A percentile compares a stretch with the other conserved stretches of the same genome.
Evolutionary conservation across 2,329 filamentous ascomycete genomes (phyloP).

Genomic region (Fusarium sp.): DNA sequence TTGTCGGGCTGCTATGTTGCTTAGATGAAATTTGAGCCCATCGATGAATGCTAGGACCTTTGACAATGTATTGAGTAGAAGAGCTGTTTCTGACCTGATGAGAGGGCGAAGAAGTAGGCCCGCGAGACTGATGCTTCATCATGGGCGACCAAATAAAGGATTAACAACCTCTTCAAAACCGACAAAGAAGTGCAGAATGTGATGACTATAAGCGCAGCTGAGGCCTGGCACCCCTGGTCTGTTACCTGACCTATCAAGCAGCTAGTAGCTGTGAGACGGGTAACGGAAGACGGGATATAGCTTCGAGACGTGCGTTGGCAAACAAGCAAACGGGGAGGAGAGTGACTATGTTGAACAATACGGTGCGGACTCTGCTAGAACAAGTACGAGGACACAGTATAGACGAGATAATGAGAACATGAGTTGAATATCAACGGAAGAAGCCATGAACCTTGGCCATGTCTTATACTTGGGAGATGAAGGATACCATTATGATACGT

Average conservation of each 20-base stretch:
- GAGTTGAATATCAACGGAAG: neutral
- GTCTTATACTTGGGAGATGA: conserved; percentile 8
- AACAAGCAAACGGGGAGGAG: conserved; percentile 29
- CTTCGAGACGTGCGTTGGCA: conserved; percentile 34
- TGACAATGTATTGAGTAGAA: conserved; percentile 7
- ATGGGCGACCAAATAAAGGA: neutral
- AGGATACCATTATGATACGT: conserved; percentile 12
- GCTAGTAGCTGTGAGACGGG: conserved; percentile 33
- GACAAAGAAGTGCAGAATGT: conserved; percentile 4
- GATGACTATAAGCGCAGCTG: conserved; percentile 13
- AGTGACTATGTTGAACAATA: conserved; percentile 9
- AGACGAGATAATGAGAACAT: neutral
- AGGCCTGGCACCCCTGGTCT: neutral
- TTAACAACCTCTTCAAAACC: neutral
- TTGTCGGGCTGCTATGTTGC: neutral
- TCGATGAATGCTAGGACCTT: conserved; percentile 7
- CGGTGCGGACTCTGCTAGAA: neutral
- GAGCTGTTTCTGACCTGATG: conserved; percentile 7
- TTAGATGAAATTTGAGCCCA: neutral
- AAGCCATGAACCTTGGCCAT: neutral
- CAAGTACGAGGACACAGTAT: conserved; percentile 10
- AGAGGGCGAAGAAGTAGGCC: neutral
- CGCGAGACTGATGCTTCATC: conserved; percentile 11
- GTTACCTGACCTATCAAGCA: conserved; percentile 9
- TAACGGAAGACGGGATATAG: conserved; percentile 37